A percentile compares a stretch with the other conserved stretches of the same genome.
phyloP scores from a whole-genome alignment of 2,329 filamentous ascomycete species.

The Ceratocystis smalleyi region DNA sequence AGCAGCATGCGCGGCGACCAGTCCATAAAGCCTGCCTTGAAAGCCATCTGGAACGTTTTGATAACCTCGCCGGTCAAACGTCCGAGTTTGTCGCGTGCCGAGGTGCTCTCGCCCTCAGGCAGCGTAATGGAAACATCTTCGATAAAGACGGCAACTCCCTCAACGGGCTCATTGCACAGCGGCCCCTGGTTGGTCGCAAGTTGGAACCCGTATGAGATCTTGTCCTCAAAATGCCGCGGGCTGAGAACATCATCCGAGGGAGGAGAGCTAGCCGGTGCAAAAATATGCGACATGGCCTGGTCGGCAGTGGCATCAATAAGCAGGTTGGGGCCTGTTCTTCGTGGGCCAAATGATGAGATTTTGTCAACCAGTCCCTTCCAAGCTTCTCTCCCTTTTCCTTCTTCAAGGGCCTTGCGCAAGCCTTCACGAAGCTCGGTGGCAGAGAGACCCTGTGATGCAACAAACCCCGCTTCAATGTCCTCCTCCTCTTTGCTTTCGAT shows the following conservation, averaged over 20 bases:
- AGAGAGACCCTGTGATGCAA: slow-evolving; percentile 48
- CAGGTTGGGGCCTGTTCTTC: slow-evolving; percentile 72
- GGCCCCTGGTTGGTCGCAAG: slow-evolving; percentile 78
- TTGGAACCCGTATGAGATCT: slow-evolving; percentile 87
- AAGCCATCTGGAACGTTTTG: slow-evolving; percentile 70
- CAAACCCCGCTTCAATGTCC: slow-evolving; percentile 39
- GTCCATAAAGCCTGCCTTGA: slow-evolving; percentile 75
- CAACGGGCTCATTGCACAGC: slow-evolving; percentile 80
- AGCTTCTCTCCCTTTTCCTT: slow-evolving; percentile 54
- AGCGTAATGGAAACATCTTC: slow-evolving; percentile 57
- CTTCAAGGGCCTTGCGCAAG: slow-evolving; percentile 52
- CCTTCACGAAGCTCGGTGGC: slow-evolving; percentile 62
- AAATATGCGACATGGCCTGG: slow-evolving; percentile 58
- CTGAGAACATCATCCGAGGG: slow-evolving; percentile 36
- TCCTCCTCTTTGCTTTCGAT: slow-evolving; percentile 25
- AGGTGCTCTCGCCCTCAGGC: slow-evolving; percentile 38
- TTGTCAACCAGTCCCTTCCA: slow-evolving; percentile 66
- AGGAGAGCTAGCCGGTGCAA: slow-evolving; percentile 26
- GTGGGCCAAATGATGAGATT: slow-evolving; percentile 81
- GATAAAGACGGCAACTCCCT: slow-evolving; percentile 81
- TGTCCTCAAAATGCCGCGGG: slow-evolving; percentile 65
- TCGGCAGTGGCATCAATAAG: slow-evolving; percentile 65
- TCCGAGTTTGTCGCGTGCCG: slow-evolving; percentile 34
- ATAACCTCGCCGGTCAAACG: slow-evolving; percentile 87
- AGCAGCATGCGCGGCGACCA: slow-evolving; percentile 92